Evolutionary conservation across 2,329 filamentous ascomycete genomes (phyloP).

Genomic region (Pseudogymnoascus destructans): DNA sequence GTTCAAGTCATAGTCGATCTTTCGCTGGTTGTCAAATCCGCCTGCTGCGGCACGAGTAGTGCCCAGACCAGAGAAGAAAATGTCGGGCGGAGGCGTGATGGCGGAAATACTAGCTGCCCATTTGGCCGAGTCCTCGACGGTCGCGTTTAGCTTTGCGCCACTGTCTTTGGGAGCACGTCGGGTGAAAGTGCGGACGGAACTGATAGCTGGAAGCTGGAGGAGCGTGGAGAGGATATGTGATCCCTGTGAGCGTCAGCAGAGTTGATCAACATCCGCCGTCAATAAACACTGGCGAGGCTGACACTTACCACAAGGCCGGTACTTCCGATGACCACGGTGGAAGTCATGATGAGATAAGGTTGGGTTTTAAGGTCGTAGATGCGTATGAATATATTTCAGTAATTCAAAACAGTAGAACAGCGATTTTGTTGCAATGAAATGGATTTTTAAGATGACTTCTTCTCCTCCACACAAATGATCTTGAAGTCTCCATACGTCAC

Average conservation of each 20-base stretch:
- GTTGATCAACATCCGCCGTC: background rate
- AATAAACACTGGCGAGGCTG: background rate
- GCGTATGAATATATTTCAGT: background rate
- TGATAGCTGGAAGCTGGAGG: conserved; percentile 39
- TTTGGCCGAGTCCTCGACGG: conserved; percentile 52
- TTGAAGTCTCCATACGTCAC: background rate
- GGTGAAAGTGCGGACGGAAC: conserved; percentile 44
- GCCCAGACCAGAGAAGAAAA: conserved; percentile 67
- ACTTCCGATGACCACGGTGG: conserved; percentile 32
- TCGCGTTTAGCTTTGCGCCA: conserved; percentile 47
- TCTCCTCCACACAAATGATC: background rate
- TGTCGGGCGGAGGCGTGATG: conserved; percentile 40
- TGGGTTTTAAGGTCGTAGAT: background rate
- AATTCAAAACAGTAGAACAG: background rate
- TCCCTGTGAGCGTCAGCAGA: conserved; percentile 32
- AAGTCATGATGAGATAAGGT: conserved; percentile 28
- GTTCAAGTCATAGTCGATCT: conserved; percentile 81
- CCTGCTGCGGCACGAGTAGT: conserved; percentile 69
- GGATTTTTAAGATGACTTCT: background rate
- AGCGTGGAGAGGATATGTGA: conserved; percentile 59
- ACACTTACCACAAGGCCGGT: conserved; percentile 37
- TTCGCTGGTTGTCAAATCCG: conserved; percentile 65
- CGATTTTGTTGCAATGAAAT: background rate
- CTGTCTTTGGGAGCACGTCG: conserved; percentile 45
- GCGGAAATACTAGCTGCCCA: conserved; percentile 52